These are phyloP conservation scores for Sherardia arvensis DNA, from an alignment of 257 asterid genomes.

Conservation along the genomic window DNA sequence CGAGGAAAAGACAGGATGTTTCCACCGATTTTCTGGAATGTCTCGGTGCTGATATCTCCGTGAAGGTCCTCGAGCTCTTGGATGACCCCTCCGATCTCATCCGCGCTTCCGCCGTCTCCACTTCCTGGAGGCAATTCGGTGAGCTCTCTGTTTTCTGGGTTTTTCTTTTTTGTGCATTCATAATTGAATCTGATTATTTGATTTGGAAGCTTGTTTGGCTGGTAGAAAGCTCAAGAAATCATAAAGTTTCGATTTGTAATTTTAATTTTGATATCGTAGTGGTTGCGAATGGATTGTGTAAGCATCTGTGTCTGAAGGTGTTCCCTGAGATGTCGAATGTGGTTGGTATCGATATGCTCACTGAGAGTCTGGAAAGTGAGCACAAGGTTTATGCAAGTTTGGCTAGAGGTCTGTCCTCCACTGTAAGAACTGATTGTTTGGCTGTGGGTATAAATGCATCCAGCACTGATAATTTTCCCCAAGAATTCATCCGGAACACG, in stretches of 20 bases:
- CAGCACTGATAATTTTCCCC: constrained; percentile 68
- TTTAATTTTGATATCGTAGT: constrained; percentile 31
- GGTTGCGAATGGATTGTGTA: constrained; percentile 46
- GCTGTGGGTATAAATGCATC: constrained; percentile 61
- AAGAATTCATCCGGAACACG: constrained; percentile 67
- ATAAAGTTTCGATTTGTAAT: neutral
- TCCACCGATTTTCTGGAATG: constrained; percentile 44
- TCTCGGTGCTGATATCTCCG: constrained; percentile 52
- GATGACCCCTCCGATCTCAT: constrained; percentile 64
- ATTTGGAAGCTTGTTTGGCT: neutral
- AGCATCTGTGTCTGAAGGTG: constrained; percentile 49
- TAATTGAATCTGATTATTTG: neutral
- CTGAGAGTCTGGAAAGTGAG: constrained; percentile 25
- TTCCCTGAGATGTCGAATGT: constrained; percentile 42
- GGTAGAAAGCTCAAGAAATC: neutral
- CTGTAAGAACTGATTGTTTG: constrained; percentile 34
- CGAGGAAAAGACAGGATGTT: constrained; percentile 24
- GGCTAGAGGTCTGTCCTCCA: constrained; percentile 29
- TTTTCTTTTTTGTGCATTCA: neutral
- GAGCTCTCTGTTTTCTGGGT: constrained; percentile 12
- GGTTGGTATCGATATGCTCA: constrained; percentile 20
- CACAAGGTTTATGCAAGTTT: constrained; percentile 53
- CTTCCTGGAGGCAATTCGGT: constrained; percentile 65
- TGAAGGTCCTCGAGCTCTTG: constrained; percentile 43
- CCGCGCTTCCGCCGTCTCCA: constrained; percentile 59